phyloP scores from a whole-genome alignment of 331 rosid genomes.

The Pyrus hybrid region DNA sequence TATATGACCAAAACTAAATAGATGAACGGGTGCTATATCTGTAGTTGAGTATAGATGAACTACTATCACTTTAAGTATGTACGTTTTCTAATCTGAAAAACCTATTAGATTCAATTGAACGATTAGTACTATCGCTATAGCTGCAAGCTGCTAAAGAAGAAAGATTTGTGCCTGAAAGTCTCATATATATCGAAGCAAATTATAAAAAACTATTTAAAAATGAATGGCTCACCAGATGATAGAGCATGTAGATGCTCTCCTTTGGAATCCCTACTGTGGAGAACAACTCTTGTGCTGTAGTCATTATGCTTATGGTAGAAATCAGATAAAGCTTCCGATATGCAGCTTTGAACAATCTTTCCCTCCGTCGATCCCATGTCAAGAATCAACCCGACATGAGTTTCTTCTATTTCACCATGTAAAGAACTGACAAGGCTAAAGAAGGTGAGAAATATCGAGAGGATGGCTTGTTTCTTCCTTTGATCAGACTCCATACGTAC shows the following conservation, averaged over 20 bases:
- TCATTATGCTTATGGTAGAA: slow-evolving; percentile 2
- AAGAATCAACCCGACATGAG: slow-evolving; percentile 9
- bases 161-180: neutral
- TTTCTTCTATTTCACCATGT: neutral
- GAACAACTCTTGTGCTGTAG: slow-evolving; percentile 10
- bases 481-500: neutral
- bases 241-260: slow-evolving; percentile 6
- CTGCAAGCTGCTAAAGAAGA: neutral
- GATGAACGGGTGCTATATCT: no score
- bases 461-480: neutral
- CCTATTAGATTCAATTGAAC: neutral
- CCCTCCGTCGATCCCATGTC: slow-evolving; percentile 15
- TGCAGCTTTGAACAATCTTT: neutral
- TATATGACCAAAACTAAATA: no score
- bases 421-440: neutral
- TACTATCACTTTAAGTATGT: no score
- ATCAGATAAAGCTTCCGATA: neutral
- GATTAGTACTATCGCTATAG: neutral
- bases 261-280: slow-evolving; percentile 1
- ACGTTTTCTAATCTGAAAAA: no score
- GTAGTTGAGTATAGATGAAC: no score
- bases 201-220: neutral
- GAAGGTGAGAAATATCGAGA: neutral
- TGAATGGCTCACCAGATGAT: slow-evolving; percentile 5
- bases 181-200: neutral